Base-by-base conservation (phyloP, 805 yeast genomes). In the Dipodascopsis tothii region DNA sequence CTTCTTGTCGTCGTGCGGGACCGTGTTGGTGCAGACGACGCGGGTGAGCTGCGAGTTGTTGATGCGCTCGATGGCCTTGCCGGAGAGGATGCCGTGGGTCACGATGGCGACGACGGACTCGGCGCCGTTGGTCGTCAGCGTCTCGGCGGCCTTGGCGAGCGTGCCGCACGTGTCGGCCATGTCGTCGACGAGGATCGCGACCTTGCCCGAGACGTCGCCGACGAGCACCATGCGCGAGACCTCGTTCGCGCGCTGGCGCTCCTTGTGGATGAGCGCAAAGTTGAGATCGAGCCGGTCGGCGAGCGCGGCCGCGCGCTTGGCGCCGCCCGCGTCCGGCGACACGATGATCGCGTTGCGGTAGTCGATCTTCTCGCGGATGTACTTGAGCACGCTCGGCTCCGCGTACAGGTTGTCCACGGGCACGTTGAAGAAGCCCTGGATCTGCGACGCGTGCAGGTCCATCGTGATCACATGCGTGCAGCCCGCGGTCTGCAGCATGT, bases 81-180 rank as follows among this genome's bases (percentile, higher is more conserved):
- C 94, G 21, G 92, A 80, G 59, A 90, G 80, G 33, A 90, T 84
- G 43, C 97, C 98, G 61, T 90, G 98, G 1, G 97, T 90, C 7
- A 90, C 96, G 40, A 92, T 81, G 9, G 97, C 95, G 51, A 90
- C 76, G 20, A 92, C 97, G 50, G 77, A 74, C 46, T 75, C 71
- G 3, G 98, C 97, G 23, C 87, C 84, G 53, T 85, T 79, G 19
- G 75, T 80, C 52, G 87, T 67, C 48, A 90, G 69, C 4, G 88
- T 78, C 50, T 90, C 94, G 7, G 95, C 90, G 1, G 97, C 97
- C 65, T 90, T 90, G 51, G 85, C 92, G 53, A 90, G 70, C 2
- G 98, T 90, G 33, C 98, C 97, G 67, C 97, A 90, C 3, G 98
- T 90, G 61, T 90, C 98, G 32, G 97, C 97, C 94, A 90, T 92